Conservation (phyloP, 768 basidiomycete species). For the Serendipita vermifera region DNA sequence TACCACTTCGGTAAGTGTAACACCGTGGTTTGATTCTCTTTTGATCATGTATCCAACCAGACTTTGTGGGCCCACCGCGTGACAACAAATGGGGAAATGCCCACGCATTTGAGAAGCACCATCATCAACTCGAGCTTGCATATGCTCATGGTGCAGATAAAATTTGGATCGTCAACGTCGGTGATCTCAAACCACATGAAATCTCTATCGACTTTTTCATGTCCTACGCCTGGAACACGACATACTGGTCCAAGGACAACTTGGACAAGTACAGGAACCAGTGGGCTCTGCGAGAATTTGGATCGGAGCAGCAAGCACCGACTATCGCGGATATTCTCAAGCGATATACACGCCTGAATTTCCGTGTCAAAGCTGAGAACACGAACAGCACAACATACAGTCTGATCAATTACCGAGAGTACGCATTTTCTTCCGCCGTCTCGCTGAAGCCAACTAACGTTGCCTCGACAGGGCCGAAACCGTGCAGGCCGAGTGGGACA, state of each 20-base stretch:
- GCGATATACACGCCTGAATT: slow-evolving; percentile 44
- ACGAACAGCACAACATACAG: slow-evolving; percentile 49
- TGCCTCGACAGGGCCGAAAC: slow-evolving; percentile 40
- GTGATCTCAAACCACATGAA: slow-evolving; percentile 63
- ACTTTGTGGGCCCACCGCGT: slow-evolving; percentile 1
- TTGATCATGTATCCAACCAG: no score
- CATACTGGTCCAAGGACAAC: slow-evolving; percentile 34
- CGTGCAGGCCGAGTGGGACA: slow-evolving; percentile 39
- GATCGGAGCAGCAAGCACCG: slow-evolving; percentile 27
- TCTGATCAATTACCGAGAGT: slow-evolving; percentile 57
- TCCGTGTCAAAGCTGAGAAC: slow-evolving; percentile 53
- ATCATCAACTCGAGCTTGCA: slow-evolving; percentile 71
- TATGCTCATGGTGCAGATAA: slow-evolving; percentile 23
- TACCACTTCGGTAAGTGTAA: slow-evolving; percentile 41
- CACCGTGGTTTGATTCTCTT: no score
- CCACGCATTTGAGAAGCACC: background rate
- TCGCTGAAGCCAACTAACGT: no score
- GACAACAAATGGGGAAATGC: slow-evolving; percentile 3
- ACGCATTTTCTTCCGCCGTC: no score
- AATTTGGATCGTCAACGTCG: slow-evolving; percentile 19
- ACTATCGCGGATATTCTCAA: slow-evolving; percentile 40
- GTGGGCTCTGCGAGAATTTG: slow-evolving; percentile 59
- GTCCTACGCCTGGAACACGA: slow-evolving; percentile 45
- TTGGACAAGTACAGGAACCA: slow-evolving; percentile 36
- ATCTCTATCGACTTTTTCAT: slow-evolving; percentile 60